Evolutionary conservation across 225 moss, liverwort and hornwort genomes (phyloP), one percentile per base, ranked within the genome.

Genomic region (Lunularia cruciata): DNA sequence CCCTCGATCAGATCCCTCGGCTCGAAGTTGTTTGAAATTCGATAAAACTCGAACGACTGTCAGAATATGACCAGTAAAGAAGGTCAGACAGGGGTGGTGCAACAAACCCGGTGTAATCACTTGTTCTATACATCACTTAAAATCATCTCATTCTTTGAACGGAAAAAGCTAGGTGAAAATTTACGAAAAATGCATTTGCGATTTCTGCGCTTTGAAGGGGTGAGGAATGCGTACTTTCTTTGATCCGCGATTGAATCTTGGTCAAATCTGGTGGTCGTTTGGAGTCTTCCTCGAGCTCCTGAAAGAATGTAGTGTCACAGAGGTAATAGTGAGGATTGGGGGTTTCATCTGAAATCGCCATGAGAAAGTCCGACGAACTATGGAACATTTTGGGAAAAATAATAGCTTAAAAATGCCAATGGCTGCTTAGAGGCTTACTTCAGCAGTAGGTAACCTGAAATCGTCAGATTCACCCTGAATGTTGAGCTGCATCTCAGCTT

Each of bases 401-500:
- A 35, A 51, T 37, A 51, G 26, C 16, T 4, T 2, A 46, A 72
- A 45, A 26, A 54, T 16, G 47, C 43, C 43, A 43, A 6, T 18
- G 11, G 40, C 35, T 27, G 2, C n/a, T 2, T 2, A 1, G 60
- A 37, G n/a, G 4, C 51, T 34, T 83, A 92, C 92, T 79, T 93
- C 81, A 13, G 77, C 77, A 22, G 85, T 84, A 18, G 98, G 98
- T 26, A 98, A 77, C 20, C 84, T 84, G 70, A 93, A 98, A 62
- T 91, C 94, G 71, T 98, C 98, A 12, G 80, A 59, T 63, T 98
- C 93, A 45, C 83, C 93, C 79, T 89, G 89, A 35, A 98, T 93
- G 67, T 98, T 98, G 14, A 98, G 81, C 75, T 98, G 89, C 91
- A 98, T 81, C 78, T 98, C 93, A 60, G 88, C 88, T 73, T 79